A percentile compares a stretch with the other conserved stretches of the same genome.
phyloP scores from a whole-genome alignment of 306 rosid genomes.

The Adenanthera pavonina region DNA sequence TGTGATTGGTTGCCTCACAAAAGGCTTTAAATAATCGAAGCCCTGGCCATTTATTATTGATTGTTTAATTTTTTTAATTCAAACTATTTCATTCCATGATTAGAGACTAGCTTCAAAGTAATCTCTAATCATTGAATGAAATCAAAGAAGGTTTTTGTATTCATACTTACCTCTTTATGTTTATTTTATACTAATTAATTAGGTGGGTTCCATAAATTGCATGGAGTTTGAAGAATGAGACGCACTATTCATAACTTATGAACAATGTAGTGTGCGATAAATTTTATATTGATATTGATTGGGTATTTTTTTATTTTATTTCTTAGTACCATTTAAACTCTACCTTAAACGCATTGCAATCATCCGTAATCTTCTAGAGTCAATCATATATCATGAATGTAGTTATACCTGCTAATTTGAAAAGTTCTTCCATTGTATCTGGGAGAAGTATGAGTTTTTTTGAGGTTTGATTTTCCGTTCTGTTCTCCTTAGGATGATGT shows the following conservation, averaged over 20 bases:
- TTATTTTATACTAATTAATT: not conserved
- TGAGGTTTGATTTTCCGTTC: conserved; percentile 44
- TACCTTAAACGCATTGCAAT: not conserved
- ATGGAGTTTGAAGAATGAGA: not conserved
- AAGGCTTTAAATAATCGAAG: not conserved
- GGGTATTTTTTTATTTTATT: not conserved
- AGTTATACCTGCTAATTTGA: conserved; percentile 69
- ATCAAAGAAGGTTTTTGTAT: not conserved
- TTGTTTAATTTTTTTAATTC: not conserved
- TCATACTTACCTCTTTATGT: not conserved
- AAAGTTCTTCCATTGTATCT: conserved; percentile 67
- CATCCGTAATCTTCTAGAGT: conserved; percentile 16
- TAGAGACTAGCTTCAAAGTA: too few relatives aligned
- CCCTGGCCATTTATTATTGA: not conserved
- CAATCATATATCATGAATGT: conserved; percentile 38
- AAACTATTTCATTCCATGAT: too few relatives aligned
- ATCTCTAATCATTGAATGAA: not conserved
- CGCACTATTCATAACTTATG: not conserved
- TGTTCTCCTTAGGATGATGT: conserved; percentile 65
- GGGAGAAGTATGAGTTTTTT: conserved; percentile 80
- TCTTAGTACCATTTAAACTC: not conserved
- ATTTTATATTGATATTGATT: not conserved
- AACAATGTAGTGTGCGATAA: not conserved
- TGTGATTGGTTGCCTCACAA: not conserved
- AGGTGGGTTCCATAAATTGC: too few relatives aligned